These are phyloP conservation scores for Kluyveromyces marxianus DNA, from an alignment of 1,139 yeast species.

Conservation along the genomic window DNA sequence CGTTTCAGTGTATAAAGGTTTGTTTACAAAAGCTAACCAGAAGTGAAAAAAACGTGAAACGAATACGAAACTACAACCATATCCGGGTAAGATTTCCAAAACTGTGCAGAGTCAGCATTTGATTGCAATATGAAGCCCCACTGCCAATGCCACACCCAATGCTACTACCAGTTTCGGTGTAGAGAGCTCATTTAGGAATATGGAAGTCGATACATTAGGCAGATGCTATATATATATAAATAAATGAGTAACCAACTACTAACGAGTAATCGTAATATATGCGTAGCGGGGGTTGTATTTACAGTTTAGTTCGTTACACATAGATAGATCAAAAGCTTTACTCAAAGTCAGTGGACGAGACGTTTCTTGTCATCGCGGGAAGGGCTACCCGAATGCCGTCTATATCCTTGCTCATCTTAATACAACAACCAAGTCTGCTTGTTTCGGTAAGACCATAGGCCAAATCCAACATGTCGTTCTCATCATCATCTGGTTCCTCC, in stretches of 20 bases:
- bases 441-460: constrained; percentile 96
- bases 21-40: too few relatives aligned
- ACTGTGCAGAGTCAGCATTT: not conserved
- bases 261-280: not conserved
- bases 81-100: too few relatives aligned
- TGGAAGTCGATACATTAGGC: not conserved
- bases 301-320: not conserved
- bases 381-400: constrained; percentile 94
- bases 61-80: too few relatives aligned
- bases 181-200: not conserved
- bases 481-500: constrained; percentile 96
- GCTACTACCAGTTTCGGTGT: not conserved
- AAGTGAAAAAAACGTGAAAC: too few relatives aligned
- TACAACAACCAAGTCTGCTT: constrained; percentile 94
- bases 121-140: not conserved
- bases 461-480: constrained; percentile 94
- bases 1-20: too few relatives aligned
- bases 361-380: constrained; percentile 95
- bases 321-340: constrained; percentile 7
- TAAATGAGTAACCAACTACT: not conserved
- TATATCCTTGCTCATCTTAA: constrained; percentile 77
- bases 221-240: not conserved
- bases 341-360: constrained; percentile 69
- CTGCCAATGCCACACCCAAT: not conserved
- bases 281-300: not conserved